Base-by-base conservation (phyloP, 2,329 filamentous ascomycete species). In the Alternaria sp. region DNA sequence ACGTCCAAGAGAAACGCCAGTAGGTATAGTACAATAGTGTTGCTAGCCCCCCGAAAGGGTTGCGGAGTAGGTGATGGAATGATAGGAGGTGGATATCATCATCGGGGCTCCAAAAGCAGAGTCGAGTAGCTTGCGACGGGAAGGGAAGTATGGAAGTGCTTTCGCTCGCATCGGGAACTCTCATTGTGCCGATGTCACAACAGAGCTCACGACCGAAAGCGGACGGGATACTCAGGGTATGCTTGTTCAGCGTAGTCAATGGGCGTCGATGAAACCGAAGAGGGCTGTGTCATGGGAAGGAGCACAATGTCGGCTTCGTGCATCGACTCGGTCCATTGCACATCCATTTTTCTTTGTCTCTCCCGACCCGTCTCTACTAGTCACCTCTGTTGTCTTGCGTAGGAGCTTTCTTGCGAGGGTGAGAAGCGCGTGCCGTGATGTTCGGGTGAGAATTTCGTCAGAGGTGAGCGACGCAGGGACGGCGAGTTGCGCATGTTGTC, bases 271-370 rank as follows among this genome's bases (percentile, higher is more conserved):
- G 65, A 67, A 11, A 67, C 60, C n/a, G 70, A 69, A 3, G 60
- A 66, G 5, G 70, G 65, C 44, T 69, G 68, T 34, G 70, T 74
- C 10, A 65, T 68, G 8, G 72, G 72, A 7, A 74, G 59, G 34
- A 77, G 69, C 31, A 74, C 69, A 29, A 76, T 65, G 29, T 77
- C 67, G 13, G 74, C 74, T 60, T 77, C 73, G 28, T 70, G 62
- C 48, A 73, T 72, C 10, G 72, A 67, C 26, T 70, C 70, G 8
- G 71, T 72, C 73, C 73, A 77, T 58, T 76, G 69, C 11, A 77
- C 74, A 51, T 74, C 69, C 73, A 77, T 74, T 58, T 71, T 76
- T 45, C 73, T 69, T 60, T 68, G 51, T 52, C 69, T 68, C 50
- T 73, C 73, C 63, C 63, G 66, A 48, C 71, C 73, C 72, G 67